Evolutionary conservation across 768 basidiomycete species (phyloP), one percentile per base, ranked within the genome.

Genomic region (Mrakia gelida): DNA sequence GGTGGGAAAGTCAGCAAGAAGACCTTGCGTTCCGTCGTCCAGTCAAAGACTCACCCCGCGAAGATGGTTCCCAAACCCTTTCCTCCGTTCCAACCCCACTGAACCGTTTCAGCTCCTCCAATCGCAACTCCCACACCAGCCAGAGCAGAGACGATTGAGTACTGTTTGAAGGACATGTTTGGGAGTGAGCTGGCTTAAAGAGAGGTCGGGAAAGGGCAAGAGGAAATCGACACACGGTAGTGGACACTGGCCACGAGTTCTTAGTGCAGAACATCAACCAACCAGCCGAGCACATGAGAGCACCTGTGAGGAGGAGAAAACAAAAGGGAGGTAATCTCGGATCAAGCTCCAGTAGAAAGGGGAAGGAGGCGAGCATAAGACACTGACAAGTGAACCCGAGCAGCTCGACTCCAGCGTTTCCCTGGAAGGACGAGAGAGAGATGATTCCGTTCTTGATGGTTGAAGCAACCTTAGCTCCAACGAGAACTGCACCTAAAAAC

Each of bases 381-480:
- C 9, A 81, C 63, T 85, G 85, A 80, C 83, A 84, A n/a, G 83
- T 82, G 82, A 87, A 86, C 52, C 83, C 84, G 28, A 86, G 82
- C 74, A 86, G 81, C 76, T 86, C 85, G 1, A 86, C 81, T 38
- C 83, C 84, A 2, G 86, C 82, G 78, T 86, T 82, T 75, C 82
- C 81, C 56, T 83, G 73, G 83, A 87, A 86, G 11, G 81, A 80
- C 45, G 75, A 77, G 67, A 81, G 81, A 67, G 82, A 80, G 79
- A 86, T 85, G 82, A 86, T 86, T 71, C 85, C 85, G 80, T 85
- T 87, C 81, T 86, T 86, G 83, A 87, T 86, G 54, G 86, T 87
- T 28, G 80, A 80, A 26, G 84, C 82, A 5, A 77, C 81, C 2
- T 85, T 82, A 26, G 85, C 84, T 8, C 86, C 86, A 10, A 85